Conservation (phyloP, 1,284 basidiomycete genomes). For the Ganoderma lingzhi region DNA sequence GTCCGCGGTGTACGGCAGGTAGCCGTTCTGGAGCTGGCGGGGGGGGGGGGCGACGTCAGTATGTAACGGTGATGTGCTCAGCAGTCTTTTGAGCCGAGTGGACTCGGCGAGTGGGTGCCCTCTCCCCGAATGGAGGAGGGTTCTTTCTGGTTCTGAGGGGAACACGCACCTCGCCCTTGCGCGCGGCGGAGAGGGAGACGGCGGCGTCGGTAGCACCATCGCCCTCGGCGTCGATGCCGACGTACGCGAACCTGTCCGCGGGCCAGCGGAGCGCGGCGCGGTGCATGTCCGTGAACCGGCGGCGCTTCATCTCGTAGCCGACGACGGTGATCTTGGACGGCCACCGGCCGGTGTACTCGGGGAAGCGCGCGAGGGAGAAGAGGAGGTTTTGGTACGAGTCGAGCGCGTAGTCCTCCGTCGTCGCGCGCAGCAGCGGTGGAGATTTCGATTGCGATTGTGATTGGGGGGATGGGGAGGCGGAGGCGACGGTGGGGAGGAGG, state of each 20-base stretch:
- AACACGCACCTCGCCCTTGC: constrained; percentile 75
- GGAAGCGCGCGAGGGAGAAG: constrained; percentile 92
- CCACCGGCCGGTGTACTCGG: constrained; percentile 87
- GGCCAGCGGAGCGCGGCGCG: constrained; percentile 87
- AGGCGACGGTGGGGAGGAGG: constrained; percentile 51
- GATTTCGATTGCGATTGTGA: neutral
- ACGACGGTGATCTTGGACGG: constrained; percentile 88
- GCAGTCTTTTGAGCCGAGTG: too few relatives aligned
- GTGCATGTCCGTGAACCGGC: constrained; percentile 87
- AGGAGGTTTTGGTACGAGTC: constrained; percentile 95
- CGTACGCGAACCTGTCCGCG: constrained; percentile 72
- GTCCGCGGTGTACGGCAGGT: constrained; percentile 79
- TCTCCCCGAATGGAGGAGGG: too few relatives aligned
- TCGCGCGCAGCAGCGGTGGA: constrained; percentile 54
- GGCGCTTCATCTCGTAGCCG: constrained; percentile 92
- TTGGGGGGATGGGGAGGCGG: constrained; percentile 31
- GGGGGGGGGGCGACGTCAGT: too few relatives aligned
- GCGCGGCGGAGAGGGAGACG: too few relatives aligned
- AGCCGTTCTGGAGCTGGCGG: constrained; percentile 70
- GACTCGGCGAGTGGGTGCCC: too few relatives aligned
- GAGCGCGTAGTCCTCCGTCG: constrained; percentile 89
- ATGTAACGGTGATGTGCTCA: too few relatives aligned
- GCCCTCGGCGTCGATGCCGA: constrained; percentile 84
- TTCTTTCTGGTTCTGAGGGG: too few relatives aligned
- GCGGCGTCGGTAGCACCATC: constrained; percentile 61